phyloP scores from a whole-genome alignment of 805 yeast species.

The Myxozyma geophila region DNA sequence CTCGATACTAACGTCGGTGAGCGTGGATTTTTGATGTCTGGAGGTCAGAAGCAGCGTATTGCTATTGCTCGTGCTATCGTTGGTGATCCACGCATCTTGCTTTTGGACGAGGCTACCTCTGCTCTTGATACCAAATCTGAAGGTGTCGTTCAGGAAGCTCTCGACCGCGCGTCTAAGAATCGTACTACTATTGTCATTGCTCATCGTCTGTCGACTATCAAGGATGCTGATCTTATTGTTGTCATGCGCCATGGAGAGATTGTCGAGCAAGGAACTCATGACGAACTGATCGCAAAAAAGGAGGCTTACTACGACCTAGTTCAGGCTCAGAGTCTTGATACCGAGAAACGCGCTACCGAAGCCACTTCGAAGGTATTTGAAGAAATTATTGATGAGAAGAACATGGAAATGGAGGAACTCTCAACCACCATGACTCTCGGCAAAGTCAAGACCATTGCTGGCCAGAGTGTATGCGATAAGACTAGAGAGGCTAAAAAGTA shows the following conservation, averaged over 20 bases:
- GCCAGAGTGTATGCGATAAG: not conserved
- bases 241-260: conserved; percentile 53
- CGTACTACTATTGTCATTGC: conserved; percentile 58
- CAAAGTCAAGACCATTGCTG: not conserved
- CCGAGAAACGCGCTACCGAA: not conserved
- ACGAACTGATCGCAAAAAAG: conserved; percentile 37
- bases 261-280: conserved; percentile 47
- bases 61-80: conserved; percentile 13
- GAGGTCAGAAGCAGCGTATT: conserved; percentile 12
- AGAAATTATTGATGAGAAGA: not conserved
- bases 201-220: conserved; percentile 56
- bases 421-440: not conserved
- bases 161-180: conserved; percentile 43
- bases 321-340: conserved; percentile 37
- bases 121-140: conserved; percentile 47
- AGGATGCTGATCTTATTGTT: conserved; percentile 54
- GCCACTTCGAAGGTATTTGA: not conserved
- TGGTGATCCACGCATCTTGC: conserved; percentile 57
- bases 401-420: conserved; percentile 1
- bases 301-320: conserved; percentile 41
- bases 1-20: conserved; percentile 55
- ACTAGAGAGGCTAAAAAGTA: not conserved
- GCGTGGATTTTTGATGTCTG: conserved; percentile 12
- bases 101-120: conserved; percentile 69
- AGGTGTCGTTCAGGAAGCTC: conserved; percentile 59